phyloP scores from a whole-genome alignment of 139 green algal genomes.

The Chlorella vulgaris region DNA sequence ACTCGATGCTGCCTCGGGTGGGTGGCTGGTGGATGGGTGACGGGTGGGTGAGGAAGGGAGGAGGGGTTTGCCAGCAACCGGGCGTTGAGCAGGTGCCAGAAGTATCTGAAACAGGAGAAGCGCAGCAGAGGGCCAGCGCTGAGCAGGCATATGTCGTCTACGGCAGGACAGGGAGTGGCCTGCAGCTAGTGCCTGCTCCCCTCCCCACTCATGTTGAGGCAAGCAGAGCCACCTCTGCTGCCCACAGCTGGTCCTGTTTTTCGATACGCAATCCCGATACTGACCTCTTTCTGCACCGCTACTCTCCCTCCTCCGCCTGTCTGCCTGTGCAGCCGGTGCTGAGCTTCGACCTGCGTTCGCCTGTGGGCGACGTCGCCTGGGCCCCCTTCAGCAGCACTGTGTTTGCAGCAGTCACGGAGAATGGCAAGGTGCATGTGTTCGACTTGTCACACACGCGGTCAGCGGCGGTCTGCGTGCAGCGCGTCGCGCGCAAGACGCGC shows the following conservation, averaged over 20 bases:
- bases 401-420: conserved; percentile 84
- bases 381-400: conserved; percentile 84
- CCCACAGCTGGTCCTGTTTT: too few species aligned
- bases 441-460: conserved; percentile 86
- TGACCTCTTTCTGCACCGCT: neutral
- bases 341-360: conserved; percentile 72
- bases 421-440: conserved; percentile 77
- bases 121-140: too few species aligned
- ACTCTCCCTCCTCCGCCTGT: neutral
- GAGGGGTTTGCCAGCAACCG: too few species aligned
- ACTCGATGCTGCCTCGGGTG: conserved; percentile 33
- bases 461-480: conserved; percentile 84
- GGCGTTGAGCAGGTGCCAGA: too few species aligned
- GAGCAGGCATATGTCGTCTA: too few species aligned
- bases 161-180: too few species aligned
- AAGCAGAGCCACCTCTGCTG: too few species aligned
- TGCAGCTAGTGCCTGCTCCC: too few species aligned
- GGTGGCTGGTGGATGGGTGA: too few species aligned
- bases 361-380: conserved; percentile 91
- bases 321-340: conserved; percentile 51
- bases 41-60: too few species aligned
- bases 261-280: neutral
- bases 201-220: too few species aligned
- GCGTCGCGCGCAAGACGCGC: conserved; percentile 73
- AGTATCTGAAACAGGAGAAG: too few species aligned